phyloP scores from a whole-genome alignment of 495 filamentous ascomycete genomes.

The Talaromyces proteolyticus region DNA sequence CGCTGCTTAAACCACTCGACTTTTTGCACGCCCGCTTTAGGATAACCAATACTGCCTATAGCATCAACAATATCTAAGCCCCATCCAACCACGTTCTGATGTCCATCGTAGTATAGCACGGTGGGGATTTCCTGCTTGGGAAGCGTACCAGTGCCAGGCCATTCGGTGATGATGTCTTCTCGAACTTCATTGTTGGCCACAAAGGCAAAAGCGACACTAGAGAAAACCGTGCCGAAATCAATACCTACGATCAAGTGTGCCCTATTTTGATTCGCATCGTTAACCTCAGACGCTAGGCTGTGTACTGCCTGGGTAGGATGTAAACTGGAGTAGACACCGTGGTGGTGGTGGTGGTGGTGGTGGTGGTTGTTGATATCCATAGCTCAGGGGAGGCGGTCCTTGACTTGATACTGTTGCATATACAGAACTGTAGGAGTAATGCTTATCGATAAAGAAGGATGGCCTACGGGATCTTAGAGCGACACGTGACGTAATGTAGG shows the following conservation, averaged over 20 bases:
- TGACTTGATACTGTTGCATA: constrained; percentile 42
- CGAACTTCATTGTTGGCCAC: constrained; percentile 71
- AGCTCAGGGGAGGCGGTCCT: constrained; percentile 32
- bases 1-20: constrained; percentile 85
- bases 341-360: constrained; percentile 35
- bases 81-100: constrained; percentile 77
- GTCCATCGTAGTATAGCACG: constrained; percentile 75
- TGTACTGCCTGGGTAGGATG: constrained; percentile 42
- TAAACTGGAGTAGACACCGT: constrained; percentile 35
- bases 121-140: constrained; percentile 79
- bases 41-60: constrained; percentile 70
- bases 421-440: too few relatives aligned
- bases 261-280: constrained; percentile 70
- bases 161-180: constrained; percentile 75
- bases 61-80: constrained; percentile 75
- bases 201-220: constrained; percentile 73
- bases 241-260: constrained; percentile 67
- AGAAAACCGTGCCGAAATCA: constrained; percentile 73
- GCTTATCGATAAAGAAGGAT: too few relatives aligned
- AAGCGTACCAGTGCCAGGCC: constrained; percentile 70
- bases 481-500: too few relatives aligned
- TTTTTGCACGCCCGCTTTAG: constrained; percentile 73
- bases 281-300: too few relatives aligned
- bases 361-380: constrained; percentile 36
- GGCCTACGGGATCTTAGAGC: too few relatives aligned